These are phyloP conservation scores for Neurospora sp. DNA, from an alignment of 495 filamentous ascomycete genomes.

Conservation along the genomic window DNA sequence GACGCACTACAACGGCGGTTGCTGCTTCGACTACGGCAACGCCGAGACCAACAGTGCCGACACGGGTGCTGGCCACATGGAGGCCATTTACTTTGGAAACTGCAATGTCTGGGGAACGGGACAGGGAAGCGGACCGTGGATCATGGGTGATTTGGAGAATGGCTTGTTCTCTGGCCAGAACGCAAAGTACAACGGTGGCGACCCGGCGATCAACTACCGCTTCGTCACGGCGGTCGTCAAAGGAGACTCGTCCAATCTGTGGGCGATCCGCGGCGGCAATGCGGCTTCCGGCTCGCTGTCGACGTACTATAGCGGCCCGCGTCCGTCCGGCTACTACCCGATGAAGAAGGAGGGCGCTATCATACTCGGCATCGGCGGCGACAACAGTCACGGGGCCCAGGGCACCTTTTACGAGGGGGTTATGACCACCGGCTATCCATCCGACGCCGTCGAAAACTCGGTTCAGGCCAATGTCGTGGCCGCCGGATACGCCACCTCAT, in stretches of 20 bases:
- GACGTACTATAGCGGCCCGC: slow-evolving; percentile 45
- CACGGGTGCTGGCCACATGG: slow-evolving; percentile 50
- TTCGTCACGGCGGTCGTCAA: slow-evolving; percentile 46
- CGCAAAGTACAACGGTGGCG: slow-evolving; percentile 27
- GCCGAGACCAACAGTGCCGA: slow-evolving; percentile 44
- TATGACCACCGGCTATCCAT: not conserved
- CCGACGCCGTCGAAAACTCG: slow-evolving; percentile 32
- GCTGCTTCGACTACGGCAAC: slow-evolving; percentile 56
- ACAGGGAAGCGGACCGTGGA: slow-evolving; percentile 44
- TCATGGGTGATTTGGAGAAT: slow-evolving; percentile 52
- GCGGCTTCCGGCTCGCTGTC: slow-evolving; percentile 43
- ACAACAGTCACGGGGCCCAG: slow-evolving; percentile 8
- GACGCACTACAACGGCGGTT: slow-evolving; percentile 21
- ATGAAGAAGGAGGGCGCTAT: not conserved
- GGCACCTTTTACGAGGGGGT: not conserved
- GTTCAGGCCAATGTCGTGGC: slow-evolving; percentile 47
- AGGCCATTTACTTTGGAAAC: slow-evolving; percentile 49
- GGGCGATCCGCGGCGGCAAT: slow-evolving; percentile 46
- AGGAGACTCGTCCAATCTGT: slow-evolving; percentile 33
- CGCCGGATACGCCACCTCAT: slow-evolving; percentile 9
- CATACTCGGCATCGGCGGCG: slow-evolving; percentile 20
- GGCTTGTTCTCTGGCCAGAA: slow-evolving; percentile 3
- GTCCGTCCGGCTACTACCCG: not conserved
- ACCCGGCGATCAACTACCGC: slow-evolving; percentile 38
- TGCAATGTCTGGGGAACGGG: slow-evolving; percentile 40